These are phyloP conservation scores for Passiflora organensis DNA, from an alignment of 345 rosid species.

Conservation along the genomic window DNA sequence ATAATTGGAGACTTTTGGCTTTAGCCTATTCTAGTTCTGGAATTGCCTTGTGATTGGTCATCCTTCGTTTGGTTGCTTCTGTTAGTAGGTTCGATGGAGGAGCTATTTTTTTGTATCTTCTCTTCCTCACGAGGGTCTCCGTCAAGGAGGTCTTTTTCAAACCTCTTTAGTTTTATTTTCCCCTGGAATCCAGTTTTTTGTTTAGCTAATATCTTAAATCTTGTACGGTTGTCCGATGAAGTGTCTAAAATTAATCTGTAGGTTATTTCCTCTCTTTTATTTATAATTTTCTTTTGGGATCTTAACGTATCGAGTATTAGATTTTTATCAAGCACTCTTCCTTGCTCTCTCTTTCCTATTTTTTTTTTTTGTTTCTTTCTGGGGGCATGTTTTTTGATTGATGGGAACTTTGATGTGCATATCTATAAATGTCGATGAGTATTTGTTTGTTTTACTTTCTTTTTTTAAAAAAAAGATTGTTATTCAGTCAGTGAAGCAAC, in stretches of 20 bases:
- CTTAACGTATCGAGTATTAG: constrained; percentile 23
- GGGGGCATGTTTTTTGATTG: too few species aligned
- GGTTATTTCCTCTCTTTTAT: not conserved
- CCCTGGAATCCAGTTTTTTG: constrained; percentile 1
- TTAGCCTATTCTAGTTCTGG: constrained; percentile 5
- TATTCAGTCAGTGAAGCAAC: too few species aligned
- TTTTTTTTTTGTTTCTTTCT: too few species aligned
- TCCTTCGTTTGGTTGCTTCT: not conserved
- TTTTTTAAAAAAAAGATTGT: too few species aligned
- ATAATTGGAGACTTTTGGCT: too few species aligned
- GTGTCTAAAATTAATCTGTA: constrained; percentile 22
- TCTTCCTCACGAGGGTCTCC: constrained; percentile 8
- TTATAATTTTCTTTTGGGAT: constrained; percentile 4
- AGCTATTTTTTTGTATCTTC: constrained; percentile 22
- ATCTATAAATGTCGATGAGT: too few species aligned
- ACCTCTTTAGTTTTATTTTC: not conserved
- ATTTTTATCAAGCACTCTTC: too few species aligned
- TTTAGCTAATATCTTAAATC: constrained; percentile 7
- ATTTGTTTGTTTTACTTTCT: too few species aligned
- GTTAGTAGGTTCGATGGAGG: constrained; percentile 4
- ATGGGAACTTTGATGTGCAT: too few species aligned
- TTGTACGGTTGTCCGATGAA: constrained; percentile 17
- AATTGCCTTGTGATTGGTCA: constrained; percentile 4
- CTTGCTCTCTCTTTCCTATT: too few species aligned
- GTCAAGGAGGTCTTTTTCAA: constrained; percentile 44